A percentile compares a stretch with the other conserved stretches of the same genome.
Conservation (phyloP, 441 rosid genomes). For the Erysimum pusillum region DNA sequence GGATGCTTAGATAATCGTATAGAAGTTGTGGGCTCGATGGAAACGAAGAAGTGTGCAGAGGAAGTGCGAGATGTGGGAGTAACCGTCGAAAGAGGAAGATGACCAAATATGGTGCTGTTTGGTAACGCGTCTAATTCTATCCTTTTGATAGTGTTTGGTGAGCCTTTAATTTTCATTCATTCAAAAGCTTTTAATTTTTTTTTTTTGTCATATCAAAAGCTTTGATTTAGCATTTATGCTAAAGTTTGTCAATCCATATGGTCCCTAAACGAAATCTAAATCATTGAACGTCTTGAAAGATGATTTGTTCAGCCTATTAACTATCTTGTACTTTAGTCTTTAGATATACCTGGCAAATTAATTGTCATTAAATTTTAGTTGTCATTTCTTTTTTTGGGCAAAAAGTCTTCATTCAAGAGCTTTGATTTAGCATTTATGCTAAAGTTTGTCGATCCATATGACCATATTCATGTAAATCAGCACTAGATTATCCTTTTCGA, state of each 20-base stretch:
- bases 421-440: background rate
- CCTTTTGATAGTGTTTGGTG: constrained; percentile 30
- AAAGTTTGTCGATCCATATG: background rate
- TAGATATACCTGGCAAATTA: too few relatives aligned
- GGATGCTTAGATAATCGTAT: background rate
- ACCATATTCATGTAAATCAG: too few relatives aligned
- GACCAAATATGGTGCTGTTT: constrained; percentile 39
- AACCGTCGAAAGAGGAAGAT: constrained; percentile 41
- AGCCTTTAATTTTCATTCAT: constrained; percentile 12
- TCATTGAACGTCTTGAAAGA: too few relatives aligned
- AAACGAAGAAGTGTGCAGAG: constrained; percentile 21
- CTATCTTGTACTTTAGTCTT: too few relatives aligned
- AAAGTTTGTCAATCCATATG: background rate
- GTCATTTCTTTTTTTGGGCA: too few relatives aligned
- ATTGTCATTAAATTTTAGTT: too few relatives aligned
- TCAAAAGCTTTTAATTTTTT: constrained; percentile 6
- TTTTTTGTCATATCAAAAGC: too few relatives aligned
- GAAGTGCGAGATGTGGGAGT: constrained; percentile 37
- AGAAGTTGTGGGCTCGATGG: background rate
- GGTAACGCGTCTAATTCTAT: constrained; percentile 43
- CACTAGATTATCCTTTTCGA: too few relatives aligned
- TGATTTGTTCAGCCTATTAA: too few relatives aligned
- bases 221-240: background rate
- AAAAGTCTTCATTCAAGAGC: too few relatives aligned
- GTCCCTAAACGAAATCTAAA: too few relatives aligned